Conservation (phyloP, 139 green algal species). For the Zygnema circumcarinatum region DNA sequence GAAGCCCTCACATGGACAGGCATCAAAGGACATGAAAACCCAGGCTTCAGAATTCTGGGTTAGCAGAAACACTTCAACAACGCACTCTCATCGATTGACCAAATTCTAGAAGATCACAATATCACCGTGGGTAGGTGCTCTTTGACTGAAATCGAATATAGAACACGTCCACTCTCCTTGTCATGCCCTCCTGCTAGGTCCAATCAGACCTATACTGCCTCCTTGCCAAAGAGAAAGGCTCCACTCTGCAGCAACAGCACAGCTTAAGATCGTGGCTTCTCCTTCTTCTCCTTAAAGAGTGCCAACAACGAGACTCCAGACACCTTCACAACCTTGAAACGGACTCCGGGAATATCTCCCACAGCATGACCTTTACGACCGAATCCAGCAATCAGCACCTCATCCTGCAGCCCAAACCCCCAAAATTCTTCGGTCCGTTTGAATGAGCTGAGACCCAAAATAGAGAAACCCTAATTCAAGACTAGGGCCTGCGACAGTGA, state of each 20-base stretch:
- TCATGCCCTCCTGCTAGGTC: background rate
- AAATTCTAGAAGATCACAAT: too few relatives aligned
- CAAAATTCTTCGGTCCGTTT: too few relatives aligned
- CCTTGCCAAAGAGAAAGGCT: background rate
- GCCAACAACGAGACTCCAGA: constrained; percentile 94
- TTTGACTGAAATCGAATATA: background rate
- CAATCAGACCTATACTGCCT: background rate
- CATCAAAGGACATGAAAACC: too few relatives aligned
- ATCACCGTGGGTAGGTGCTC: too few relatives aligned
- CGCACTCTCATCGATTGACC: too few relatives aligned
- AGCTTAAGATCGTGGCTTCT: constrained; percentile 88
- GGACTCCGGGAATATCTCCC: constrained; percentile 99
- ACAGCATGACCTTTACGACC: constrained; percentile 96
- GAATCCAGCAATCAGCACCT: constrained; percentile 98
- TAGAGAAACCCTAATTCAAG: too few relatives aligned
- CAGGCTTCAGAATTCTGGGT: too few relatives aligned
- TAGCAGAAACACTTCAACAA: too few relatives aligned
- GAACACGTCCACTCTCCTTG: background rate
- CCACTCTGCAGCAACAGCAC: background rate
- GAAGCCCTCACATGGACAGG: too few relatives aligned
- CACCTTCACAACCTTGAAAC: constrained; percentile 99
- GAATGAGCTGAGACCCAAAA: constrained; percentile 15
- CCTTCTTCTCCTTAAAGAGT: constrained; percentile 98
- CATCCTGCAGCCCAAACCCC: constrained; percentile 68
- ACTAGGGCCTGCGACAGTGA: too few relatives aligned